Evolutionary conservation across 257 asterid genomes (phyloP).

Genomic region (Dorcoceras hygrometricum): DNA sequence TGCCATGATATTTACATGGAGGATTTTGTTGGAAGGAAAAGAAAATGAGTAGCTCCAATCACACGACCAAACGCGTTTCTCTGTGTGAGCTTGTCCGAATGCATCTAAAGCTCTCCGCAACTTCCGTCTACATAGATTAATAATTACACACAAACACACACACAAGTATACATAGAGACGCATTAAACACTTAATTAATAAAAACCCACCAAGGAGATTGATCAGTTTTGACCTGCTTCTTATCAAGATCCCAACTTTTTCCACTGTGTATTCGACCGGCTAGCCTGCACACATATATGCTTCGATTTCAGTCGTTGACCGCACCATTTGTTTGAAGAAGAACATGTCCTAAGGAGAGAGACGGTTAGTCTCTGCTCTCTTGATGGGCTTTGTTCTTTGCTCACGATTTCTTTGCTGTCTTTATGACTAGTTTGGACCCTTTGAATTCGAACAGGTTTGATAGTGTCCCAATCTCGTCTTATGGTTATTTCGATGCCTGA

Average conservation of each 20-base stretch:
- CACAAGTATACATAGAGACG: too few relatives aligned
- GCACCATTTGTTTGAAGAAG: constrained; percentile 13
- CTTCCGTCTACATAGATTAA: not conserved
- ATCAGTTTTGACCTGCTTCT: not conserved
- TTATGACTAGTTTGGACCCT: constrained; percentile 18
- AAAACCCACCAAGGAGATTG: not conserved
- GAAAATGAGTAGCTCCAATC: too few relatives aligned
- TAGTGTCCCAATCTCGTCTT: constrained; percentile 18
- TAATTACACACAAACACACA: too few relatives aligned
- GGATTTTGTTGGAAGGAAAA: too few relatives aligned
- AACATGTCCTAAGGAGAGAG: constrained; percentile 13
- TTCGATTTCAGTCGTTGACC: constrained; percentile 25
- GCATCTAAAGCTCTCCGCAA: not conserved
- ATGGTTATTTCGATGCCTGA: constrained; percentile 16
- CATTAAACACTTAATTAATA: too few relatives aligned
- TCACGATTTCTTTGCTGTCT: constrained; percentile 5
- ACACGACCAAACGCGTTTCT: not conserved
- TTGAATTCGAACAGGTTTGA: constrained; percentile 31
- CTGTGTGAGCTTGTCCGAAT: not conserved
- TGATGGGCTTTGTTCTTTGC: constrained; percentile 21
- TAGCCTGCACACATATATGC: not conserved
- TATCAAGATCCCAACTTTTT: not conserved
- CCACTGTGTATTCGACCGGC: not conserved
- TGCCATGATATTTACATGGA: too few relatives aligned
- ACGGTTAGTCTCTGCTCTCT: constrained; percentile 16